Evolutionary conservation across 768 basidiomycete species (phyloP).

Genomic region (Pseudohyphozyma bogoriensis): DNA sequence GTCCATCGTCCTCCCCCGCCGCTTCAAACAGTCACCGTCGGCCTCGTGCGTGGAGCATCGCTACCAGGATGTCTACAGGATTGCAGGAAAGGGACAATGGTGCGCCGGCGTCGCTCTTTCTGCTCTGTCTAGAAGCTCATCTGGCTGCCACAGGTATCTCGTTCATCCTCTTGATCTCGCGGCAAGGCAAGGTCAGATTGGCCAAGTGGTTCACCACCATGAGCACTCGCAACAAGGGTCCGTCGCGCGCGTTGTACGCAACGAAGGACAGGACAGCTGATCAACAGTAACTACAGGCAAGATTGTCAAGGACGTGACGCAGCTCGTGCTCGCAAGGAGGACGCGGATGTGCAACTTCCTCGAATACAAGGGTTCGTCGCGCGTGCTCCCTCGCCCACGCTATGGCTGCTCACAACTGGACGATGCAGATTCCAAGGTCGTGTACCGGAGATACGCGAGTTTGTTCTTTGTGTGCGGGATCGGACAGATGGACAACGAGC

Average conservation of each 20-base stretch:
- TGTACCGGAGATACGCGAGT: constrained; percentile 90
- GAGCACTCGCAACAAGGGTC: constrained; percentile 48
- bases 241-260: neutral
- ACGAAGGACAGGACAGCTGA: neutral
- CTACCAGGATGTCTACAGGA: constrained; percentile 14
- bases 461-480: constrained; percentile 90
- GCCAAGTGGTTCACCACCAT: constrained; percentile 93
- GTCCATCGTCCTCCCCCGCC: too few species aligned
- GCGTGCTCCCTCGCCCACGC: neutral
- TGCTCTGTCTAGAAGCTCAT: constrained; percentile 37
- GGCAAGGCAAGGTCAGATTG: constrained; percentile 90
- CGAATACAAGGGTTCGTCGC: constrained; percentile 76
- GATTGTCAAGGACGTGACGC: constrained; percentile 91
- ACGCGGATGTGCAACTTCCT: constrained; percentile 92
- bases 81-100: constrained; percentile 29
- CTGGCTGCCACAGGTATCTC: constrained; percentile 49
- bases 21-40: too few species aligned
- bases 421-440: constrained; percentile 64
- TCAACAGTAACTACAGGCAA: constrained; percentile 42
- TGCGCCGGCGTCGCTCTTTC: neutral
- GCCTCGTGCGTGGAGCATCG: too few species aligned
- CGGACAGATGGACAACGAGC: constrained; percentile 73
- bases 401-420: constrained; percentile 40
- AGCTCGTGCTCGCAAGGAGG: constrained; percentile 67
- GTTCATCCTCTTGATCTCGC: constrained; percentile 85